These are phyloP conservation scores for Lactarius pseudohatsudake DNA, from an alignment of 768 basidiomycete genomes.

Conservation along the genomic window DNA sequence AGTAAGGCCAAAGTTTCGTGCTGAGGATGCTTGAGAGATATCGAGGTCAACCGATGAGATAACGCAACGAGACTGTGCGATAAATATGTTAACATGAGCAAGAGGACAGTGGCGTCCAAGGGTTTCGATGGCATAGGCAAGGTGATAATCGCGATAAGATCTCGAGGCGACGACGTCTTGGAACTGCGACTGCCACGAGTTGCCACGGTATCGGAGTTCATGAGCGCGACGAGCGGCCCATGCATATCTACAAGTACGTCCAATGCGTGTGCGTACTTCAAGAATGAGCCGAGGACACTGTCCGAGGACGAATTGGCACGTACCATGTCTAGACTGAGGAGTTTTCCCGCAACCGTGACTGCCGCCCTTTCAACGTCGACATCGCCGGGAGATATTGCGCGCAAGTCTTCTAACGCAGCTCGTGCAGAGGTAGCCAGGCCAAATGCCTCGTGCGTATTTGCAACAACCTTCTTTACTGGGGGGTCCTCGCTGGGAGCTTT, in stretches of 20 bases:
- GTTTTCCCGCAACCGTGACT: conserved; percentile 61
- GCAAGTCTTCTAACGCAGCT: conserved; percentile 47
- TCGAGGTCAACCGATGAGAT: conserved; percentile 33
- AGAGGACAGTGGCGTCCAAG: conserved; percentile 41
- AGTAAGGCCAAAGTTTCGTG: conserved; percentile 33
- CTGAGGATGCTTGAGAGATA: conserved; percentile 22
- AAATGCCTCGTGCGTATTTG: conserved; percentile 34
- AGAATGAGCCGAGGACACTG: neutral
- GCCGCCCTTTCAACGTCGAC: conserved; percentile 76
- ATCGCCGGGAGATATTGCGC: conserved; percentile 46
- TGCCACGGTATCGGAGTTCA: neutral
- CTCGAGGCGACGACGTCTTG: conserved; percentile 20
- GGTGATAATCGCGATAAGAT: conserved; percentile 37
- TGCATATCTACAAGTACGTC: conserved; percentile 48
- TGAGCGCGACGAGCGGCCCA: conserved; percentile 41
- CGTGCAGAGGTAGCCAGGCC: conserved; percentile 42
- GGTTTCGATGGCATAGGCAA: conserved; percentile 44
- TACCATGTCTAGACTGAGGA: conserved; percentile 71
- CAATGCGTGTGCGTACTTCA: conserved; percentile 55
- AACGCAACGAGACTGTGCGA: conserved; percentile 50
- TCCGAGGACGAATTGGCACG: conserved; percentile 31
- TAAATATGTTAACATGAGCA: conserved; percentile 60
- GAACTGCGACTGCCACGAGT: conserved; percentile 22
- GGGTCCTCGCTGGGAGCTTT: conserved; percentile 42
- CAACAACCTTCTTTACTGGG: conserved; percentile 31